Percentiles rank a stretch among this genome's conserved stretches.
Conservation (phyloP, 176 grass and related monocot species). For the Raddia distichophylla region DNA sequence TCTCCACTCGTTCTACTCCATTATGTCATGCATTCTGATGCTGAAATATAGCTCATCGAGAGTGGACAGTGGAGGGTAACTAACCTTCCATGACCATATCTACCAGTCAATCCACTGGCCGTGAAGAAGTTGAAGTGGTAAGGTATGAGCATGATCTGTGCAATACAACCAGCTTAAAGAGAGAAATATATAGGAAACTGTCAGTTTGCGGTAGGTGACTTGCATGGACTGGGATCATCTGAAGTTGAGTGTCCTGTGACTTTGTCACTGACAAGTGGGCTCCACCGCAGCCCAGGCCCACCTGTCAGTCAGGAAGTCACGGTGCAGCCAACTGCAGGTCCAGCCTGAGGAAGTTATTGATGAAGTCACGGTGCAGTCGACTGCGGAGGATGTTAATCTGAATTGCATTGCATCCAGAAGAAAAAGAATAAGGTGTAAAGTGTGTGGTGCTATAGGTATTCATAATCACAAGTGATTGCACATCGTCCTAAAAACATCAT, state of each 20-base stretch:
- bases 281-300: too few relatives aligned
- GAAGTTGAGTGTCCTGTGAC: too few relatives aligned
- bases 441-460: not conserved
- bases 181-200: not conserved
- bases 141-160: constrained; percentile 1
- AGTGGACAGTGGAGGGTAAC: constrained; percentile 18
- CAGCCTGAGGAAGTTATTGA: too few relatives aligned
- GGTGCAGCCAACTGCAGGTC: too few relatives aligned
- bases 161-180: not conserved
- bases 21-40: constrained; percentile 18
- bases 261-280: too few relatives aligned
- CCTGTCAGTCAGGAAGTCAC: too few relatives aligned
- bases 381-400: too few relatives aligned
- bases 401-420: constrained; percentile 8
- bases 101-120: constrained; percentile 37
- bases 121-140: constrained; percentile 19
- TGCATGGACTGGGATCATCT: not conserved
- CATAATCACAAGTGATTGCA: not conserved
- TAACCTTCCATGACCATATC: constrained; percentile 35
- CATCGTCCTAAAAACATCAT: not conserved
- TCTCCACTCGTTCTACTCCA: constrained; percentile 8
- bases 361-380: too few relatives aligned
- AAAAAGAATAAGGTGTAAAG: not conserved
- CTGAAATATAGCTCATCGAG: constrained; percentile 15
- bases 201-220: constrained; percentile 15